Conservation (phyloP, 768 basidiomycete genomes). For the Lyophyllum atratum region DNA sequence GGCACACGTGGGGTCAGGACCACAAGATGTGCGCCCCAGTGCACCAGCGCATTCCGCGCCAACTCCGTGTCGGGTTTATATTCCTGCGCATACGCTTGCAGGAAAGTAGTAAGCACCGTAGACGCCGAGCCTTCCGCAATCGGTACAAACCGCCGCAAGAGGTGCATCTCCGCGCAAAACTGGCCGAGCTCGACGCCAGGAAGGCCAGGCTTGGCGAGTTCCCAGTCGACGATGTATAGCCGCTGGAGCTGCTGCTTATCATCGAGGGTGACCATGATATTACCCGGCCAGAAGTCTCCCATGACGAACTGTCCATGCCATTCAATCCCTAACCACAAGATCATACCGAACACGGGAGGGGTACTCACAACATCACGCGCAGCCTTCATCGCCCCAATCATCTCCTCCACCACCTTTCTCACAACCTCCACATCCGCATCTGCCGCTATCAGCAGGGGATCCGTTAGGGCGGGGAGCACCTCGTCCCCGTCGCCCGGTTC, state of each 20-base stretch:
- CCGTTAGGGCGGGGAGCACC: constrained; percentile 30
- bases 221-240: constrained; percentile 66
- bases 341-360: background rate
- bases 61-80: constrained; percentile 27
- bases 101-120: constrained; percentile 43
- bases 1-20: constrained; percentile 47
- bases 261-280: constrained; percentile 50
- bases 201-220: constrained; percentile 57
- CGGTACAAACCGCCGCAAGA: constrained; percentile 49
- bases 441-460: constrained; percentile 38
- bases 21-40: constrained; percentile 58
- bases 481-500: constrained; percentile 18
- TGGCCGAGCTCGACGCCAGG: constrained; percentile 64
- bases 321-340: background rate
- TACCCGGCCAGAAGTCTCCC: constrained; percentile 80
- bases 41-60: constrained; percentile 39
- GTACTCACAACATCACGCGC: constrained; percentile 24
- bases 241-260: constrained; percentile 35
- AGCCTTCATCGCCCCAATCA: constrained; percentile 29
- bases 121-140: constrained; percentile 36
- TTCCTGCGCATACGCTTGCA: constrained; percentile 42
- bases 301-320: constrained; percentile 42
- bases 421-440: constrained; percentile 34
- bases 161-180: constrained; percentile 60
- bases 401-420: constrained; percentile 30